Conservation (phyloP, 306 rosid species). For the Glycine latifolia region DNA sequence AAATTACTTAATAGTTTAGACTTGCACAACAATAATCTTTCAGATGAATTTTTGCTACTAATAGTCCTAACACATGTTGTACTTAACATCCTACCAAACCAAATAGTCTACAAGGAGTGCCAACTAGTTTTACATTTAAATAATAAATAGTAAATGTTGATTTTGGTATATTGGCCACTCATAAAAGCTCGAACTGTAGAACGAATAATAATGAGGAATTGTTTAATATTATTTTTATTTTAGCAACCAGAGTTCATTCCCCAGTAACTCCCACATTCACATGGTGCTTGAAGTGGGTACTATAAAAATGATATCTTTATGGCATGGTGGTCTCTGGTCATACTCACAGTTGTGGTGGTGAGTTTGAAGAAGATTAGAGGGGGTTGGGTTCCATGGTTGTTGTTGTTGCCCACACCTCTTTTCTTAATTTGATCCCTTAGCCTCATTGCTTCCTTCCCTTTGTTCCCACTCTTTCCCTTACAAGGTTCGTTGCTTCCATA, state of each 20-base stretch:
- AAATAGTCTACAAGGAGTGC: no score
- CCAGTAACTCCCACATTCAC: slow-evolving; percentile 40
- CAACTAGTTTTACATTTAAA: background rate
- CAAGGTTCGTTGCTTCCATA: slow-evolving; percentile 48
- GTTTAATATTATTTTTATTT: background rate
- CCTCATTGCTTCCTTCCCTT: slow-evolving; percentile 16
- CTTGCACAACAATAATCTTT: no score
- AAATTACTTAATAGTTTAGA: no score
- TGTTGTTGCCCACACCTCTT: slow-evolving; percentile 21
- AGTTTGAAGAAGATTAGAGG: slow-evolving; percentile 23
- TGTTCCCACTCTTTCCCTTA: slow-evolving; percentile 29
- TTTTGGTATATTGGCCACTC: background rate
- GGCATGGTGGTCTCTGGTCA: slow-evolving; percentile 58
- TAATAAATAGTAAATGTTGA: background rate
- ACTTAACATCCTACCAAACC: no score
- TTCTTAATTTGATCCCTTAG: slow-evolving; percentile 48
- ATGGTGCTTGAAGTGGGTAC: slow-evolving; percentile 41
- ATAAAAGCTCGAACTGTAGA: background rate
- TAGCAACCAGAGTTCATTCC: background rate
- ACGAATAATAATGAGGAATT: slow-evolving; percentile 16
- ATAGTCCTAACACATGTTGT: no score
- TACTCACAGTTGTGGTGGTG: slow-evolving; percentile 20
- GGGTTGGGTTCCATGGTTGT: background rate
- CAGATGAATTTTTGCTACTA: no score
- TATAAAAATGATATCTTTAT: slow-evolving; percentile 42